Evolutionary conservation across 176 grass and related monocot species (phyloP), one percentile per base, ranked within the genome.

Genomic region (Alopecurus myosuroides): DNA sequence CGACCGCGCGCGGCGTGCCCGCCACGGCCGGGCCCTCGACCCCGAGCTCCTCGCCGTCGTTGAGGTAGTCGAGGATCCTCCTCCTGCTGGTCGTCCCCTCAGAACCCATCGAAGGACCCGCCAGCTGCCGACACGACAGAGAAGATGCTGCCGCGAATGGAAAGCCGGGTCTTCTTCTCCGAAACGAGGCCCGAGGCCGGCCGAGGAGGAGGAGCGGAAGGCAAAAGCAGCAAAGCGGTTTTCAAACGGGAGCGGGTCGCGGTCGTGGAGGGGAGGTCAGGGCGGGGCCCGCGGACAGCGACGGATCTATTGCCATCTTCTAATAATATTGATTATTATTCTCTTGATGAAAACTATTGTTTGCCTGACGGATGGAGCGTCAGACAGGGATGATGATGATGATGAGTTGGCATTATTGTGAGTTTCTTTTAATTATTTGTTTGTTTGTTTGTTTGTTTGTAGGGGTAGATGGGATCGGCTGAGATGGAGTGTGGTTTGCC

Each of bases 61-160:
- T 88, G 83, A 92, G 86, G 83, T 86, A 92, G 14, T 92, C 90
- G 19, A 86, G 49, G 82, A 92, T 92, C 72, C 90, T 88, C 86
- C 79, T 51, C 10, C 7, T 25, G 70, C 25, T 73, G 6, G 11
- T 51, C 31, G 4, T 29, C 9, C 28, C 26, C 77, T 82, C 90
- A 2, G 71, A 74, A 1, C 23, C 46, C 80, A 82, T 70, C 6
- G 61, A 5, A 2, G 9, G 0, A 2, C 42, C 3, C 70, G 70
- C 41, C 70, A 42, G 8, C 11, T 3, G 40, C 67, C 36, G 66
- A n/a, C 33, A 7, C 65, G 31, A 36, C 26, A 22, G 33, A 45
- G 68, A 15, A 42, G 40, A 26, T 18, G 40, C 1, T 44, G 41
- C 44, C 1, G 44, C 40, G n/a, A 15, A 1, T 14, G 37, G 41